Percentiles rank a stretch among this genome's conserved stretches.
phyloP scores from a whole-genome alignment of 2,329 filamentous ascomycete species.

The Hypoxylon sp. region DNA sequence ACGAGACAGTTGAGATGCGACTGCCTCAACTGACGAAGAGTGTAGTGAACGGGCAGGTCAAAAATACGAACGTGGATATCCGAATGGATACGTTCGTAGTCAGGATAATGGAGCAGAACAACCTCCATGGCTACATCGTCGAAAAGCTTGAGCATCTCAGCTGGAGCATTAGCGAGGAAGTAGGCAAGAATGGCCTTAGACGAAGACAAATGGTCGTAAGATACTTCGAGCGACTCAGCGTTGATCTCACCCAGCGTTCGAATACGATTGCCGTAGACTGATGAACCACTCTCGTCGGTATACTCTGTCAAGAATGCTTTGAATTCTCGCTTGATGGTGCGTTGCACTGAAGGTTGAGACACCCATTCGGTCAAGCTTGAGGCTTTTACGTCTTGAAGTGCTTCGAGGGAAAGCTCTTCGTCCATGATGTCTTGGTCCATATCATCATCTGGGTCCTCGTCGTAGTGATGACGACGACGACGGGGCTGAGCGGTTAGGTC shows the following conservation, averaged over 20 bases:
- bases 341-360: constrained; percentile 87
- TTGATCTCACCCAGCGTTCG: constrained; percentile 97
- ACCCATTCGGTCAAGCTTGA: constrained; percentile 96
- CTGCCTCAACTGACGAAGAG: constrained; percentile 93
- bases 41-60: constrained; percentile 94
- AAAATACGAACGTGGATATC: constrained; percentile 98
- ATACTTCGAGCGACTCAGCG: constrained; percentile 95
- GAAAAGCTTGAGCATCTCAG: constrained; percentile 96
- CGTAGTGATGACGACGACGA: constrained; percentile 88
- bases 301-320: constrained; percentile 97
- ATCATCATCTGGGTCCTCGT: constrained; percentile 93
- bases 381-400: constrained; percentile 92
- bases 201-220: constrained; percentile 90
- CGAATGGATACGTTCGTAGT: constrained; percentile 97
- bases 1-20: constrained; percentile 96
- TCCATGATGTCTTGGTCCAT: constrained; percentile 96
- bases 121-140: constrained; percentile 98
- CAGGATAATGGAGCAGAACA: constrained; percentile 93
- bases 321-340: constrained; percentile 96
- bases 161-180: constrained; percentile 94
- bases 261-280: constrained; percentile 95
- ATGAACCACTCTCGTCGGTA: constrained; percentile 88
- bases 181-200: constrained; percentile 95
- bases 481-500: constrained; percentile 90
- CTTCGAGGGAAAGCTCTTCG: constrained; percentile 92